Evolutionary conservation across 2,329 filamentous ascomycete species (phyloP), one percentile per base, ranked within the genome.

Genomic region (Tolypocladium ovalisporum): DNA sequence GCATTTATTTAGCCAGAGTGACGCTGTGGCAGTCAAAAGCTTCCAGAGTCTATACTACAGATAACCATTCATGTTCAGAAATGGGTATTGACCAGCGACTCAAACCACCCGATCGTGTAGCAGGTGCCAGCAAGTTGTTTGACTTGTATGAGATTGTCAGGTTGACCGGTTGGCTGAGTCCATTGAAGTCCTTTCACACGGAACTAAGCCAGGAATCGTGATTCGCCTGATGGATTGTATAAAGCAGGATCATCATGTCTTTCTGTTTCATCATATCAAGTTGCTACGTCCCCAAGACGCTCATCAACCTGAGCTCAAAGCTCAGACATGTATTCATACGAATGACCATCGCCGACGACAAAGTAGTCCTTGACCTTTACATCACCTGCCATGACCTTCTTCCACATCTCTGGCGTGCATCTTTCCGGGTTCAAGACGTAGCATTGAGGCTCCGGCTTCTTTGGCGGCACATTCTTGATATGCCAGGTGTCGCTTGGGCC

Each of bases 401-500:
- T 68, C 58, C 76, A 77, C 63, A 85, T 75, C 10, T 81, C 78
- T 0, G 74, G 66, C 0, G 76, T 78, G 67, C 86, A 89, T 0
- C 80, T 83, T 5, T 68, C 67, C n/a, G 80, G 73, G 42, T 75
- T 73, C 37, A 83, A 70, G 6, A 88, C 65, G 71, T 81, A 89
- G 68, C 85, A 90, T 10, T 76, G 81, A 2, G 78, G 70, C 32
- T 71, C 65, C 0, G 78, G 78, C 35, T 73, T 68, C 34, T 70
- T 56, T 78, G 79, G 78, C 1, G 79, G 67, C 44, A 71, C 73
- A 62, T 84, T 81, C 4, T 75, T 81, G 60, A 82, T 74, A 1
- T 81, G 86, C 72, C 86, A 89, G 9, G 77, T 82, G 22, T 78
- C 73, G 12, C 73, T 77, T 79, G 22, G 85, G 71, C 65, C 82